Base-by-base conservation (phyloP, 164 flowering plant species). In the Magnolia sinica region DNA sequence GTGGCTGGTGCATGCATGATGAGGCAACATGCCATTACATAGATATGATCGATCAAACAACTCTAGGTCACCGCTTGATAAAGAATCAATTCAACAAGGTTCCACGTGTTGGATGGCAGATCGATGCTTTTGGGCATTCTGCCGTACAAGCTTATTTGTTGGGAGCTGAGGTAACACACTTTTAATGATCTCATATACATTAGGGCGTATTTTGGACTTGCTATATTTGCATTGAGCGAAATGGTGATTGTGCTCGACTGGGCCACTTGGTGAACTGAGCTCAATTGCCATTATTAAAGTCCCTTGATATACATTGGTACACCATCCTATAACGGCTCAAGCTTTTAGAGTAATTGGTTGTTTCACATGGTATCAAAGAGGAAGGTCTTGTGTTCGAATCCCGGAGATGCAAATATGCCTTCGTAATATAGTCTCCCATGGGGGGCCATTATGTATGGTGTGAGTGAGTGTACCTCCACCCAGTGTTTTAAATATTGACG, bases 1-100 rank as follows among this genome's bases (percentile, higher is more conserved):
- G 98, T 50, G 98, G 98, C 73, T 91, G 95, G 98, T 88, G 91
- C 74, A 95, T 95, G 98, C 97, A 95, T 71, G 98, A 95, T 84
- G 98, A 95, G 86, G 98, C 98, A 67, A 74, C 93, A 13, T n/a
- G 76, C 51, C 97, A 92, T 88, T 95, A 95, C 83, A 85, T 95
- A 72, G 98, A 95, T 81, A 91, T 95, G 96, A 92, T 93, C 83
- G 98, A 92, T 80, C 98, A 95, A 81, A 95, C 98, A 27, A 92
- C 98, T 78, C 83, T 95, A 1, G 98, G 98, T 7, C 96, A 95
- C 78, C 85, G 82, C 8, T 31, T 81, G 24, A 88, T 92, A 67
- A 90, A 89, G 83, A 71, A 83, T 74, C 87, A 91, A 50, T 95
- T 95, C 79, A 90, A 92, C 82, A 84, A 79, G 74, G 75, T 80